Conservation (phyloP, 352 stramenopile species). For the Blastocystis sp. region DNA sequence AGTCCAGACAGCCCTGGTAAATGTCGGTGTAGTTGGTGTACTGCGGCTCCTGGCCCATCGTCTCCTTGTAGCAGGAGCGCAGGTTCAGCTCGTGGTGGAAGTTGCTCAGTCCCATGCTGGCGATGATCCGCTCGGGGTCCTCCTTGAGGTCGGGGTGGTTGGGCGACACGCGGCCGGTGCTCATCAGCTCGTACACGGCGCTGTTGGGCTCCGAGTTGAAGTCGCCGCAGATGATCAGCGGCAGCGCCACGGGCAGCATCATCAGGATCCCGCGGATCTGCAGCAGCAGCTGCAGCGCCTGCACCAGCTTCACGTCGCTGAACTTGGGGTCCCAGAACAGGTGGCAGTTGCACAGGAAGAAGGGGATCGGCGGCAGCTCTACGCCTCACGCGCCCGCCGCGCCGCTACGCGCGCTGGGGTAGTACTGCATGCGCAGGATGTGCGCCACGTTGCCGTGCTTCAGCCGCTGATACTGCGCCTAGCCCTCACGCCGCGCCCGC, state of each 20-base stretch:
- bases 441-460: conserved; percentile 95
- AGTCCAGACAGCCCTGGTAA: conserved; percentile 92
- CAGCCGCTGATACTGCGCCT: conserved; percentile 78
- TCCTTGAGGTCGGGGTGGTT: conserved; percentile 77
- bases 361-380: background rate
- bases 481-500: conserved; percentile 73
- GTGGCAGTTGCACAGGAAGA: conserved; percentile 95
- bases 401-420: background rate
- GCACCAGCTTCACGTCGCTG: conserved; percentile 97
- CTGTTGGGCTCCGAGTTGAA: conserved; percentile 95
- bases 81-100: conserved; percentile 83
- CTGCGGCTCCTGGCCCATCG: conserved; percentile 89
- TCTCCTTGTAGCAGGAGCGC: conserved; percentile 87
- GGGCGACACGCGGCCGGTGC: conserved; percentile 72
- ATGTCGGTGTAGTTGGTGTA: conserved; percentile 95
- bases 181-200: conserved; percentile 78
- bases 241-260: conserved; percentile 73
- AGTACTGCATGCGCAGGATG: conserved; percentile 79
- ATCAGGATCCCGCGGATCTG: conserved; percentile 75
- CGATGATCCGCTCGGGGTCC: conserved; percentile 81
- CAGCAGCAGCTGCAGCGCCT: conserved; percentile 83
- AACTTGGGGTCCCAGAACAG: conserved; percentile 97
- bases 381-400: too few relatives aligned
- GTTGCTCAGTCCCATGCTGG: conserved; percentile 73
- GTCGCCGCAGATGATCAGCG: conserved; percentile 93